Evolutionary conservation across 495 filamentous ascomycete species (phyloP).

Genomic region (Astrothelium macrocarpum): DNA sequence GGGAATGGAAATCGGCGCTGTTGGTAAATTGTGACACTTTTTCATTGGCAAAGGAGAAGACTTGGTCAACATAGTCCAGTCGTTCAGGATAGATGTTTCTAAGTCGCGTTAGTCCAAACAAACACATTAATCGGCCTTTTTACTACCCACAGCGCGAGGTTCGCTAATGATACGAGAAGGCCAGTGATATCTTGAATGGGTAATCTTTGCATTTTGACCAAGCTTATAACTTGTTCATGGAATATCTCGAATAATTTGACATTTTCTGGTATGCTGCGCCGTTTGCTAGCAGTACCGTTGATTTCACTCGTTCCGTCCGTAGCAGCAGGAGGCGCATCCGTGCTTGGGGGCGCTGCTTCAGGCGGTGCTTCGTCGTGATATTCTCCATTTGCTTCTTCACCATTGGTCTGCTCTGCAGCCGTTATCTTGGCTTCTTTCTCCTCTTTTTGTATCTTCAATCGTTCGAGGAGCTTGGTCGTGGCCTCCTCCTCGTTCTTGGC

Average conservation of each 20-base stretch:
- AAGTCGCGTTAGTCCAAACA: constrained; percentile 10
- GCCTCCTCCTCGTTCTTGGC: constrained; percentile 78
- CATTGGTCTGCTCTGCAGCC: constrained; percentile 10
- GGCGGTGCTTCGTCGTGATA: constrained; percentile 33
- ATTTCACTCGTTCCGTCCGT: constrained; percentile 27
- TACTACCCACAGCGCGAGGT: constrained; percentile 61
- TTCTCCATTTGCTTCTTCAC: constrained; percentile 26
- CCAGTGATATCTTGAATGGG: constrained; percentile 93
- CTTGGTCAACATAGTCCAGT: constrained; percentile 91
- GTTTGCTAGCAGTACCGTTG: constrained; percentile 41
- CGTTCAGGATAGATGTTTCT: constrained; percentile 85
- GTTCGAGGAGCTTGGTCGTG: constrained; percentile 61
- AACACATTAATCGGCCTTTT: not conserved
- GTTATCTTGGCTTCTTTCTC: constrained; percentile 19
- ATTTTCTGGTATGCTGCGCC: constrained; percentile 64
- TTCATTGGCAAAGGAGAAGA: constrained; percentile 76
- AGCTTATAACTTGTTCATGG: constrained; percentile 87
- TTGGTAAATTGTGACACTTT: constrained; percentile 87
- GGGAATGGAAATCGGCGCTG: constrained; percentile 86
- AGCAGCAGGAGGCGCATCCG: constrained; percentile 24
- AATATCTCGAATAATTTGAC: constrained; percentile 95
- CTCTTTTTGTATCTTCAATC: constrained; percentile 61
- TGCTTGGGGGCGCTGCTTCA: constrained; percentile 7
- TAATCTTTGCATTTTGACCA: constrained; percentile 81
- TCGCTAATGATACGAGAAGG: constrained; percentile 79